A percentile compares a stretch with the other conserved stretches of the same genome.
phyloP scores from a whole-genome alignment of 2,329 filamentous ascomycete species.

The Ciborinia camelliae region DNA sequence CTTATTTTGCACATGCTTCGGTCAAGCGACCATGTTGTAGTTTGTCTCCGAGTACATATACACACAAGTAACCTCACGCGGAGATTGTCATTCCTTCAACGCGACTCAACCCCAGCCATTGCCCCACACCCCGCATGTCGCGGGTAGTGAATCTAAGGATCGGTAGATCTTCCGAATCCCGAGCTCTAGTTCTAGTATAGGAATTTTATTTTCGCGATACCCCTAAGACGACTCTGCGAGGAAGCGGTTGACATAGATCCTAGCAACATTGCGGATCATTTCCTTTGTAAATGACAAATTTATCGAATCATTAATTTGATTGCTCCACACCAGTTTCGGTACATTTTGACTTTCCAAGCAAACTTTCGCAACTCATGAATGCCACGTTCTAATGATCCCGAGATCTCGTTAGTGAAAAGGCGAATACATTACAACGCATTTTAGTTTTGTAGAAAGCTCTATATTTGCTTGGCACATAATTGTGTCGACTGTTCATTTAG shows the following conservation, averaged over 20 bases:
- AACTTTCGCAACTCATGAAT: constrained; percentile 10
- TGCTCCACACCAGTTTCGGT: not conserved
- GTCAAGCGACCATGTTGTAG: constrained; percentile 17
- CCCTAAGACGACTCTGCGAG: not conserved
- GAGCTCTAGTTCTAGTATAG: not conserved
- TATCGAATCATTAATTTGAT: constrained; percentile 8
- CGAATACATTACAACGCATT: not conserved
- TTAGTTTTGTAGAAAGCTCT: not conserved
- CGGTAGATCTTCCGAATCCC: constrained; percentile 19
- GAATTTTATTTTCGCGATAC: not conserved
- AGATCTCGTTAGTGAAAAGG: not conserved
- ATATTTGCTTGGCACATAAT: not conserved
- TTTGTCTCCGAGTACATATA: constrained; percentile 11
- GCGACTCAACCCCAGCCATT: not conserved
- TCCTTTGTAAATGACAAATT: not conserved
- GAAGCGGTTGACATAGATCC: constrained; percentile 5
- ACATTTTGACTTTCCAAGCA: not conserved
- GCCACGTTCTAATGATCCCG: constrained; percentile 16
- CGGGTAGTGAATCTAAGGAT: constrained; percentile 2
- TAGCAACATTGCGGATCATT: constrained; percentile 11
- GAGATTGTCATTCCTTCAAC: constrained; percentile 18
- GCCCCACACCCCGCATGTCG: constrained; percentile 17
- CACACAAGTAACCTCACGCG: constrained; percentile 21
- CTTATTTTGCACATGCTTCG: constrained; percentile 18
- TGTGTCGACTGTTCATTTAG: not conserved